Base-by-base conservation (phyloP, 2,329 filamentous ascomycete species). In the Waltergamsia citrina region DNA sequence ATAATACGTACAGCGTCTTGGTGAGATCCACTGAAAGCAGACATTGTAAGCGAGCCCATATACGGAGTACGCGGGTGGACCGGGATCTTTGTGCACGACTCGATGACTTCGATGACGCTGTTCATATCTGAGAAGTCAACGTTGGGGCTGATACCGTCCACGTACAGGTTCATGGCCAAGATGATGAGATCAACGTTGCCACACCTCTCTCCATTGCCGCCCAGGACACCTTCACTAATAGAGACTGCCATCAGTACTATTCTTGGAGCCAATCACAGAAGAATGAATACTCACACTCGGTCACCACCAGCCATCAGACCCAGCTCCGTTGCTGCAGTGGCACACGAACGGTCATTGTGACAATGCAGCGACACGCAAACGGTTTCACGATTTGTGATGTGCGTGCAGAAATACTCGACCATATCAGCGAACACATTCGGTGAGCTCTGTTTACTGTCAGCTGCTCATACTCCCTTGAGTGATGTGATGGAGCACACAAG, bases 271-370 rank as follows among this genome's bases (percentile, higher is more conserved):
- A 9, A 32, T 24, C 10, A n/a, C 30, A 8, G 14, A 7, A 20
- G 54, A 25, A 95, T 69, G 43, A 86, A 94, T 29, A 90, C 90
- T 59, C 96, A 90, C 11, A 96, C 90, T 53, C 92, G 70, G 59
- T 95, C 85, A 23, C 87, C 92, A 35, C 90, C 92, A 14, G 88
- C 92, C 88, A 96, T 95, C 59, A 95, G 88, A 6, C 83, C 90
- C 49, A 96, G 61, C 55, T 96, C 90, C 8, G 90, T 84, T 1
- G 88, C 88, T 1, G 90, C 90, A 12, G 92, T 78, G 4, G 85
- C 87, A 42, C 84, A 93, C 16, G 90, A 90, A 41, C 92, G 74
- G 57, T 96, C 92, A 53, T 96, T 96, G 62, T 98, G 90, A 7
- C 86, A 85, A 56, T 96, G 92, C 35, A 96, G 71, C 40, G 85